Percentiles rank a stretch among this genome's conserved stretches.
phyloP scores from a whole-genome alignment of 805 yeast genomes.

The Teunomyces tritomae region DNA sequence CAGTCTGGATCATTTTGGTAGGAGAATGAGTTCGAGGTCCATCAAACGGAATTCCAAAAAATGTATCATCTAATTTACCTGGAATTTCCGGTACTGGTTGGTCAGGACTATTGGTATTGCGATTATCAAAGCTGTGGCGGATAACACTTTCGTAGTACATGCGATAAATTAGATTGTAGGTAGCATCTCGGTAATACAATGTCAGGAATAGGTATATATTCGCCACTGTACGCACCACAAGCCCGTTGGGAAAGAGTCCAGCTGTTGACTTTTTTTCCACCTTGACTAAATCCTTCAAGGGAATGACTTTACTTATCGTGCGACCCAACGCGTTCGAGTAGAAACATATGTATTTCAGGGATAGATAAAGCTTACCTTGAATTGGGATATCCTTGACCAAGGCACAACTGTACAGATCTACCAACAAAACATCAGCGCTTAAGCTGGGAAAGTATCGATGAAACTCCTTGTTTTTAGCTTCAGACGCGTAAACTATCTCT shows the following conservation, averaged over 20 bases:
- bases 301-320: constrained; percentile 56
- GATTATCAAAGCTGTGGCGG: constrained; percentile 53
- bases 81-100: not conserved
- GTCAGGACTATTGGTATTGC: constrained; percentile 11
- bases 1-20: constrained; percentile 47
- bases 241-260: constrained; percentile 67
- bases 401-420: constrained; percentile 66
- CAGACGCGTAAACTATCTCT: constrained; percentile 48
- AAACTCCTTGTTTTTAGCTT: constrained; percentile 57
- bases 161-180: constrained; percentile 61
- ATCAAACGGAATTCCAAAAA: constrained; percentile 36
- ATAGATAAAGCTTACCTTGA: constrained; percentile 66
- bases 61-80: constrained; percentile 8
- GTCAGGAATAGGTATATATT: constrained; percentile 83
- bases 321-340: constrained; percentile 67
- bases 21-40: constrained; percentile 69
- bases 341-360: constrained; percentile 56
- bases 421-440: constrained; percentile 47
- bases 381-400: constrained; percentile 60
- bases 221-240: constrained; percentile 60
- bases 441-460: constrained; percentile 57
- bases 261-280: constrained; percentile 66
- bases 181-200: constrained; percentile 76
- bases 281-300: constrained; percentile 59
- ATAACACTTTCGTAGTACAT: constrained; percentile 30